Base-by-base conservation (phyloP, 441 rosid species). In the Macaranga tanarius region DNA sequence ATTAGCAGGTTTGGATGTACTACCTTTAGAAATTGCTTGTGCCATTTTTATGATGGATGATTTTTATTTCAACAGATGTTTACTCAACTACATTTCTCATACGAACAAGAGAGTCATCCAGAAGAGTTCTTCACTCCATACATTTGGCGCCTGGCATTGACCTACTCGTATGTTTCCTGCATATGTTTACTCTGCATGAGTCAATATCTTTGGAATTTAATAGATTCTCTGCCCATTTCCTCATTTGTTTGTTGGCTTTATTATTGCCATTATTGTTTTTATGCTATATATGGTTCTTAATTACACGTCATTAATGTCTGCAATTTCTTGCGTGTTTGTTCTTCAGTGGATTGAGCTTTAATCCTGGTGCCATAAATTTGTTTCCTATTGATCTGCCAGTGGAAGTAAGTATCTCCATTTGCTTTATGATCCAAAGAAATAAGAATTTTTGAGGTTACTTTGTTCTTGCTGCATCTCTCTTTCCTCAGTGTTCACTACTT, bases 101-200 rank as follows among this genome's bases (percentile, higher is more conserved):
- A 96, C 19, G 99, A 96, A 69, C 99, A 93, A 92, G 98, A 96
- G 88, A 89, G 96, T 79, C 94, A 96, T 77, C 93, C 99, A 0
- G 97, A 96, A 84, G 99, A 93, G 84, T 96, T 96, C 84, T 96
- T 96, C 75, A 87, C 91, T 67, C 99, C 99, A 67, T 96, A 93
- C 55, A 84, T 96, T 66, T 96, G 99, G 99, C 95, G 83, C 73
- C 85, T 96, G 62, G 90, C 90, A 52, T 74, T 93, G 38, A 84
- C 94, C 48, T 79, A 77, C 75, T 78, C 96, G 99, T 95, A 90
- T 55, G 12, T 23, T 25, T 65, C 71, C 56, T 55, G 23, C 20
- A 28, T 34, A 3, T 31, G 38, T 31, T 31, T 31, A 34, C 38
- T 0, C 6, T 34, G 13, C 10, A 16, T 51, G 70, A n/a, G 44